These are phyloP conservation scores for Solanum hybrid DNA, from an alignment of 305 asterid species.

Conservation along the genomic window DNA sequence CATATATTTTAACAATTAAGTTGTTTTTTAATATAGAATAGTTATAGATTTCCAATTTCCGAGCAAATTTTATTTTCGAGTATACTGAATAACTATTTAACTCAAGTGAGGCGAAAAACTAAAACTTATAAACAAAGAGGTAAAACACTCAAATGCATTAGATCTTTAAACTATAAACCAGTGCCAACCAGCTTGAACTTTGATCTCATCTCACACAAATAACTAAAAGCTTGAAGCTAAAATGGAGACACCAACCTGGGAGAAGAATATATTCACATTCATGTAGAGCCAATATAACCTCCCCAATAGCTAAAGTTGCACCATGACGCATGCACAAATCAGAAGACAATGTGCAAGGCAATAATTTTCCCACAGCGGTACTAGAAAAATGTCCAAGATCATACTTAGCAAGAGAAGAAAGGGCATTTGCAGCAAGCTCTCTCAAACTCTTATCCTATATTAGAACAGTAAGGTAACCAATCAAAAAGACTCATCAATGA, in stretches of 20 bases:
- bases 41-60: not conserved
- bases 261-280: constrained; percentile 48
- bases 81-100: not conserved
- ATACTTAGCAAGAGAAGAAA: constrained; percentile 71
- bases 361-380: constrained; percentile 54
- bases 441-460: constrained; percentile 88
- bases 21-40: not conserved
- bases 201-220: not conserved
- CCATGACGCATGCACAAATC: constrained; percentile 97
- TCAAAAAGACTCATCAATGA: constrained; percentile 14
- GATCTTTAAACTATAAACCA: not conserved
- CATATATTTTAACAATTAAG: not conserved
- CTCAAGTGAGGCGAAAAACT: not conserved
- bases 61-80: not conserved
- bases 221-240: constrained; percentile 1
- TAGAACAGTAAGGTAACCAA: constrained; percentile 12
- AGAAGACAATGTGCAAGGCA: constrained; percentile 82
- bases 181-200: not conserved
- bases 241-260: constrained; percentile 37
- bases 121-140: not conserved
- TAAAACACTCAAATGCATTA: not conserved
- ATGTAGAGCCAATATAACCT: constrained; percentile 74
- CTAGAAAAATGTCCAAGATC: constrained; percentile 76
- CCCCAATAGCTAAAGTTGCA: constrained; percentile 89
- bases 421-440: constrained; percentile 90